These are phyloP conservation scores for Psilocybe sp. DNA, from an alignment of 768 basidiomycete species.

Conservation along the genomic window DNA sequence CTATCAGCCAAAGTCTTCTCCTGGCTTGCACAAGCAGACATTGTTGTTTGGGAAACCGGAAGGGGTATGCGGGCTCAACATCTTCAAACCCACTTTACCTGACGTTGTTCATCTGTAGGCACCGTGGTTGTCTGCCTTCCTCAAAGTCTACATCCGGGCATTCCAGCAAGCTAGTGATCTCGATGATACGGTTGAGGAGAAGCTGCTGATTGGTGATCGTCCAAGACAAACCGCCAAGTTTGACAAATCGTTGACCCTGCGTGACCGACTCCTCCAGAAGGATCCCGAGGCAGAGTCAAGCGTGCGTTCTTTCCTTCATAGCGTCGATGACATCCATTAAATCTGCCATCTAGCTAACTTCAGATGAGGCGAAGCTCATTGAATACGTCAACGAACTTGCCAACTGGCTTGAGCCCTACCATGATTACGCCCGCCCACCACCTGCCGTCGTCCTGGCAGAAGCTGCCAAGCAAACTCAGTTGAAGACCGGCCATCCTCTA, in stretches of 20 bases:
- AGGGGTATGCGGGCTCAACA: conserved; percentile 44
- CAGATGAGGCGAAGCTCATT: conserved; percentile 56
- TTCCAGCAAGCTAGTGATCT: conserved; percentile 79
- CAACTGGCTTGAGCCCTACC: conserved; percentile 77
- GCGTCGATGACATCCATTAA: not conserved
- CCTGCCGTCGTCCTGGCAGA: conserved; percentile 70
- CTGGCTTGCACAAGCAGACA: conserved; percentile 65
- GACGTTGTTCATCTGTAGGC: conserved; percentile 35
- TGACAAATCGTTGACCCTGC: conserved; percentile 48
- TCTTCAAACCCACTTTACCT: conserved; percentile 1
- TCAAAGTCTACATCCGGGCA: conserved; percentile 75
- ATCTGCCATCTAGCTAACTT: conserved; percentile 54
- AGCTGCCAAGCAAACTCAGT: conserved; percentile 67
- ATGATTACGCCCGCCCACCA: conserved; percentile 70
- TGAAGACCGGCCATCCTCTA: conserved; percentile 66
- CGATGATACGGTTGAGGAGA: conserved; percentile 79
- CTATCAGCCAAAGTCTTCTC: conserved; percentile 61
- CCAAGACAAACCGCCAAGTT: conserved; percentile 60
- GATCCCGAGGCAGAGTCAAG: conserved; percentile 44
- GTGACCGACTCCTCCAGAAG: conserved; percentile 53
- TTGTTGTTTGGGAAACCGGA: conserved; percentile 59
- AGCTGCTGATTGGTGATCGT: conserved; percentile 76
- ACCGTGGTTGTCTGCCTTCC: conserved; percentile 69
- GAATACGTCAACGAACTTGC: conserved; percentile 61
- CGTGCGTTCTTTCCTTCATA: conserved; percentile 1